Percentiles rank a stretch among this genome's conserved stretches.
phyloP scores from a whole-genome alignment of 371 early-diverging fungal species.

The Saksenaea vasiformis region DNA sequence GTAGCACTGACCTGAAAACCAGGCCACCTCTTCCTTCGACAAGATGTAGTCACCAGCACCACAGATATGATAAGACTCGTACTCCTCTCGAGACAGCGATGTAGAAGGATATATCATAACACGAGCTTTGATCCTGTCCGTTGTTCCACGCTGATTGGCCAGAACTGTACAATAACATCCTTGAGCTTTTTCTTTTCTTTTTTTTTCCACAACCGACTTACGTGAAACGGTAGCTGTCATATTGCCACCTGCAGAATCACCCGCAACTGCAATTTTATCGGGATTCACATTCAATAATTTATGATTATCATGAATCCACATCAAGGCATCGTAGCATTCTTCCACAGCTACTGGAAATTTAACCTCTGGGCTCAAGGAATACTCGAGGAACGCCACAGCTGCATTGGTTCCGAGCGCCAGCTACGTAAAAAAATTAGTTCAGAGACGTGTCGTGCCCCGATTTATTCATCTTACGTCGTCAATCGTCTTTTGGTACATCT shows the following conservation, averaged over 20 bases:
- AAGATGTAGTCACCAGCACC: constrained; percentile 15
- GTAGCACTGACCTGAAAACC: not conserved
- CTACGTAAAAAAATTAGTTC: not conserved
- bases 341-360: constrained; percentile 34
- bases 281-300: constrained; percentile 19
- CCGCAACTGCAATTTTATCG: constrained; percentile 24
- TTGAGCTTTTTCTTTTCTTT: not conserved
- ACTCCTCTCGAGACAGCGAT: not conserved
- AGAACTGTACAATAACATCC: constrained; percentile 6
- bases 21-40: not conserved
- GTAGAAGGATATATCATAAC: constrained; percentile 16
- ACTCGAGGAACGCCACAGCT: constrained; percentile 28
- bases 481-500: not conserved
- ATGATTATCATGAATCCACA: constrained; percentile 24
- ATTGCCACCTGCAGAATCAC: constrained; percentile 43
- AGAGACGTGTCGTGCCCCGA: not conserved
- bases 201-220: not conserved
- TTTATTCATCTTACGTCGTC: constrained; percentile 9
- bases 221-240: constrained; percentile 20
- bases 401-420: constrained; percentile 10
- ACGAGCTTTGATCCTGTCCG: constrained; percentile 13
- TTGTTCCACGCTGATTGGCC: constrained; percentile 14
- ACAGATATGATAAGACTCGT: constrained; percentile 8
- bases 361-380: constrained; percentile 27
- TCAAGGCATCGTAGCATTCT: constrained; percentile 32